A percentile compares a stretch with the other conserved stretches of the same genome.
Evolutionary conservation across 495 filamentous ascomycete genomes (phyloP).

Genomic region (Penicillium tannophilum): DNA sequence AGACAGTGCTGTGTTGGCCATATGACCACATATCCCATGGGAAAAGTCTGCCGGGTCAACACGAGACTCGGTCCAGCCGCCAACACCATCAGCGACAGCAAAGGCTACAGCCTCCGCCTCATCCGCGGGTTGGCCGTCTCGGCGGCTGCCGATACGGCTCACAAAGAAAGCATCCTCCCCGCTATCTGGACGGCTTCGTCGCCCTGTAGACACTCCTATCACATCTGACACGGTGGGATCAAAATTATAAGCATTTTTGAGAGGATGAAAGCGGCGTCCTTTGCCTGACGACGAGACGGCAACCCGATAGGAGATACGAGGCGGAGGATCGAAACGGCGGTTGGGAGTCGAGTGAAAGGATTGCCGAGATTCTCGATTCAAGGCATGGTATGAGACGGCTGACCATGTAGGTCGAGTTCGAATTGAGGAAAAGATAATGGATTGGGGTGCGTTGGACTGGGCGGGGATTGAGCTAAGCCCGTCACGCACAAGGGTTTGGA

Average conservation of each 20-base stretch:
- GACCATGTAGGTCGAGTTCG: constrained; percentile 12
- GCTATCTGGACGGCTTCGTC: constrained; percentile 63
- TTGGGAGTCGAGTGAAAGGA: constrained; percentile 34
- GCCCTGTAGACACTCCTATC: constrained; percentile 48
- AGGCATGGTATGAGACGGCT: constrained; percentile 4
- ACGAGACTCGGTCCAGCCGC: constrained; percentile 88
- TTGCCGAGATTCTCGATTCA: constrained; percentile 16
- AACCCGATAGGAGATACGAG: constrained; percentile 49
- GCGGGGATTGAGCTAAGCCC: constrained; percentile 19
- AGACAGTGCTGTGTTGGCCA: constrained; percentile 71
- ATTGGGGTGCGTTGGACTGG: constrained; percentile 1
- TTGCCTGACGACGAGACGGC: constrained; percentile 73
- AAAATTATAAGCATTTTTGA: constrained; percentile 74
- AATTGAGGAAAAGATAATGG: constrained; percentile 7
- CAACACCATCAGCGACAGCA: constrained; percentile 91
- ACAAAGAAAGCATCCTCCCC: constrained; percentile 98
- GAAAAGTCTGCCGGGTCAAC: constrained; percentile 95
- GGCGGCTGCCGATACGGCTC: constrained; percentile 60
- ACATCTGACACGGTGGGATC: constrained; percentile 60
- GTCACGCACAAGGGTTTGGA: constrained; percentile 33
- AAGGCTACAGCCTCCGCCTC: constrained; percentile 62
- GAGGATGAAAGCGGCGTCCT: constrained; percentile 68
- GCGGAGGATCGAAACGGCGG: constrained; percentile 16
- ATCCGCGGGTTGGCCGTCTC: constrained; percentile 30
- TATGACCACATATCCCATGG: constrained; percentile 89